These are phyloP conservation scores for Clavispora asparagi DNA, from an alignment of 805 yeast species.

Conservation along the genomic window DNA sequence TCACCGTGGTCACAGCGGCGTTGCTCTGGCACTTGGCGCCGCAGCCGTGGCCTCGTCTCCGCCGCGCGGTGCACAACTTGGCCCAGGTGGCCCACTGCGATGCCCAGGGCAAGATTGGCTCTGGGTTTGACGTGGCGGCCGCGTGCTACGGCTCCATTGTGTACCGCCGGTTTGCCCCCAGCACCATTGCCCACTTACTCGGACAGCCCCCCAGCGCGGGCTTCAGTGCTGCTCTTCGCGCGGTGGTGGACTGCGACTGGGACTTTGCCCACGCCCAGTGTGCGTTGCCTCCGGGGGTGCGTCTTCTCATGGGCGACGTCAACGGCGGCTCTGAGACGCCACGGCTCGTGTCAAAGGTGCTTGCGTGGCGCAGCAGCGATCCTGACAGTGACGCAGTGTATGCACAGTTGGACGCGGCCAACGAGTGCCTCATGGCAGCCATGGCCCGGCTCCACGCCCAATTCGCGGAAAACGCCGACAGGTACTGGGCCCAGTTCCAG, in stretches of 20 bases:
- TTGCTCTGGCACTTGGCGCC: conserved; percentile 39
- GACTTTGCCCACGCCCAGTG: conserved; percentile 49
- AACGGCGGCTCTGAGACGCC: conserved; percentile 93
- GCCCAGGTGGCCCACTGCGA: conserved; percentile 88
- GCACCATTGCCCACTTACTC: conserved; percentile 35
- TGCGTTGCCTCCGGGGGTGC: conserved; percentile 61
- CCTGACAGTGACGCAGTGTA: conserved; percentile 53
- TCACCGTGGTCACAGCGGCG: conserved; percentile 72
- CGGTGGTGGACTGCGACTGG: conserved; percentile 54
- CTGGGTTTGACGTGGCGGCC: conserved; percentile 96
- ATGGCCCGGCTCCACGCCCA: conserved; percentile 38
- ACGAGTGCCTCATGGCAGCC: conserved; percentile 48
- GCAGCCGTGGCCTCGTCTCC: conserved; percentile 9
- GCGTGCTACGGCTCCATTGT: conserved; percentile 88
- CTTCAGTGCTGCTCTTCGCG: conserved; percentile 17
- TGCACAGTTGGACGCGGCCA: conserved; percentile 50
- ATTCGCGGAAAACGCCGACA: conserved; percentile 8
- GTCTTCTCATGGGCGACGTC: conserved; percentile 88
- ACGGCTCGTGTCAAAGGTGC: conserved; percentile 71
- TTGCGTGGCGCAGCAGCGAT: conserved; percentile 57
- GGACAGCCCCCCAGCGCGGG: conserved; percentile 17
- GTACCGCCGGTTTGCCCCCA: conserved; percentile 71
- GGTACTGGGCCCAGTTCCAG: conserved; percentile 4
- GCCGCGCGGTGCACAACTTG: conserved; percentile 62
- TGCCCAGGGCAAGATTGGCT: conserved; percentile 93